Base-by-base conservation (phyloP, 768 basidiomycete genomes). In the Termitomyces heimii region DNA sequence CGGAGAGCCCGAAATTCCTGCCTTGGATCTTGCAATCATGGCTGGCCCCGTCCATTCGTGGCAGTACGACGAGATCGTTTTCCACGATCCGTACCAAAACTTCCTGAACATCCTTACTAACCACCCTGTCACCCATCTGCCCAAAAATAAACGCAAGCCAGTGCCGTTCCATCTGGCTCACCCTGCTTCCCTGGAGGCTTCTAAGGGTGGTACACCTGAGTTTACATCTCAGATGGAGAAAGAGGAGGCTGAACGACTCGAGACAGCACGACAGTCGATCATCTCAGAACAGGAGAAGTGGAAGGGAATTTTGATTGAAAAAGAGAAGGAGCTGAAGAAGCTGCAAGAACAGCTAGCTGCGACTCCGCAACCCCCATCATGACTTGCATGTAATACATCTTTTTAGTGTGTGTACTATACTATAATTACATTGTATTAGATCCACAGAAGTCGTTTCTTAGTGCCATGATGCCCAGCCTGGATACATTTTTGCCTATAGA, bases 11-110 rank as follows among this genome's bases (percentile, higher is more conserved):
- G 84, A 86, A 54, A 82, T 87, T 3, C 85, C 87, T 0, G 78
- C 86, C 4, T 77, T 85, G 8, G 86, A 88, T 16, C 77, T 77
- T 24, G 86, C 88, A 2, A 76, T 82, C 66, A 85, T 84, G 65
- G 66, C 78, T 28, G 88, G 86, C 0, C 89, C 91, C 0, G 92
- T 99, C 29, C 90, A 97, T 69, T 90, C 93, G 0, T 99, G 96
- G 95, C 96, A 98, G 66, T 98, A 98, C 73, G 96, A 98, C 71
- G 97, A 99, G 73, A 82, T 98, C 61, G 92, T 98, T 52, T 98
- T 99, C 73, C 82, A 86, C 66, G 96, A 98, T 64, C 97, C 97
- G 1, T 92, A 88, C 61, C 86, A 90, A 57, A 78, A 85, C 37
- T 94, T 98, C 73, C 81, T 97, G 60, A 83, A 85, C 63, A 77